Percentiles rank a stretch among this genome's conserved stretches.
These are phyloP conservation scores for Xylariaceae sp. DNA, from an alignment of 2,329 filamentous ascomycete species.

Conservation along the genomic window DNA sequence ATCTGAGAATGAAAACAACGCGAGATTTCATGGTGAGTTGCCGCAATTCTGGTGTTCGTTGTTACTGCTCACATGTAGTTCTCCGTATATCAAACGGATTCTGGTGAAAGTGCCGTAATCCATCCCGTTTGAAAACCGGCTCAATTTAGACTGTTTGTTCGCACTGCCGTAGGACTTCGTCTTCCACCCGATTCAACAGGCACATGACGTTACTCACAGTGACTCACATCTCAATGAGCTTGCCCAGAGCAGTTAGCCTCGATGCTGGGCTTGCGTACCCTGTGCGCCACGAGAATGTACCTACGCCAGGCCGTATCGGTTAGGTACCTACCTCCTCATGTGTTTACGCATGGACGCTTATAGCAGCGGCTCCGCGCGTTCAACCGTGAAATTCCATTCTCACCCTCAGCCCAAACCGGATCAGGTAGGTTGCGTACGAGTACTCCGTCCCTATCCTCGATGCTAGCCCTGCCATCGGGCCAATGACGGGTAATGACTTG, in stretches of 20 bases:
- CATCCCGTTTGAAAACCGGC: no score
- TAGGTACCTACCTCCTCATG: no score
- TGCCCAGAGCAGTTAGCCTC: background rate
- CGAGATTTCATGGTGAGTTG: no score
- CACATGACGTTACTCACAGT: background rate
- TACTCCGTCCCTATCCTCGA: no score
- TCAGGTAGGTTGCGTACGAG: background rate
- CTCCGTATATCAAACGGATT: no score
- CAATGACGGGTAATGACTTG: background rate
- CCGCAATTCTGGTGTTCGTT: no score
- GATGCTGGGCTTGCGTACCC: background rate
- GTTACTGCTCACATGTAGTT: no score
- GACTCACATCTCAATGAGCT: background rate
- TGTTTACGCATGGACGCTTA: no score
- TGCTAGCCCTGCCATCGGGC: background rate
- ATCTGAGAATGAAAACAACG: no score
- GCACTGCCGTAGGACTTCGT: no score
- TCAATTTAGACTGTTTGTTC: no score
- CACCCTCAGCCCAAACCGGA: background rate
- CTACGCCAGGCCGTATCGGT: background rate
- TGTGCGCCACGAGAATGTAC: background rate
- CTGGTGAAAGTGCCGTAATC: no score
- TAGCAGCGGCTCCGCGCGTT: background rate
- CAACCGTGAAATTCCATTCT: background rate
- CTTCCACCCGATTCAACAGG: background rate